Evolutionary conservation across 2,329 filamentous ascomycete genomes (phyloP).

Genomic region (Fusarium virguliforme): DNA sequence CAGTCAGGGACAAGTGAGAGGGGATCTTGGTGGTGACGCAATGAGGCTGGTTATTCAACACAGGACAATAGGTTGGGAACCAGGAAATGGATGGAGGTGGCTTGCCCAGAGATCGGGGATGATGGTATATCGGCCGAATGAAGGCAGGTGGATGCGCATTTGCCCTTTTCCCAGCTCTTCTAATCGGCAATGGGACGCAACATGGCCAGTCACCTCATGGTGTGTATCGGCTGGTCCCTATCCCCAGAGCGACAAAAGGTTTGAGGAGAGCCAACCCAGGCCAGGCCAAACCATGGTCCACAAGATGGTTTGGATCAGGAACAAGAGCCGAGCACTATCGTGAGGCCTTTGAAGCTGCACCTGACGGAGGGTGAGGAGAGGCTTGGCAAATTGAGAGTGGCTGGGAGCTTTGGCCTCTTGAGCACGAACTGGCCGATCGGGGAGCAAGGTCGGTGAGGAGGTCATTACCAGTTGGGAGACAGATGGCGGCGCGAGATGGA

Average conservation of each 20-base stretch:
- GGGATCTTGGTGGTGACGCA: slow-evolving; percentile 7
- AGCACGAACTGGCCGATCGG: neutral
- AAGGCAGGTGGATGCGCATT: neutral
- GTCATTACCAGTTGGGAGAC: neutral
- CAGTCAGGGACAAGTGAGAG: slow-evolving; percentile 4
- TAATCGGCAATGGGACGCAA: neutral
- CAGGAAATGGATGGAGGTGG: slow-evolving; percentile 1
- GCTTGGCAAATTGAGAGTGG: slow-evolving; percentile 27
- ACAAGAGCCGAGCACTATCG: neutral
- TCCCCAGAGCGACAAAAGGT: slow-evolving; percentile 9
- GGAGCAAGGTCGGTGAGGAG: slow-evolving; percentile 6
- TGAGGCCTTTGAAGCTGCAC: slow-evolving; percentile 6
- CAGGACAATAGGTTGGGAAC: neutral
- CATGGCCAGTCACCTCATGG: neutral
- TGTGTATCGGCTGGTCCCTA: neutral
- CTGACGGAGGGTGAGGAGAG: neutral
- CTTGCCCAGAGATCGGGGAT: neutral
- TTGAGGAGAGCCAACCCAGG: neutral
- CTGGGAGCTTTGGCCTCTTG: slow-evolving; percentile 41
- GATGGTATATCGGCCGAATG: slow-evolving; percentile 2
- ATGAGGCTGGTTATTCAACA: neutral
- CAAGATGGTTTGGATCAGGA: slow-evolving; percentile 20
- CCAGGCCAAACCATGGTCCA: neutral
- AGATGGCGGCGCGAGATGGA: neutral
- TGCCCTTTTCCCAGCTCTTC: neutral